Base-by-base conservation (phyloP, 306 rosid species). In the Benincasa hispida region DNA sequence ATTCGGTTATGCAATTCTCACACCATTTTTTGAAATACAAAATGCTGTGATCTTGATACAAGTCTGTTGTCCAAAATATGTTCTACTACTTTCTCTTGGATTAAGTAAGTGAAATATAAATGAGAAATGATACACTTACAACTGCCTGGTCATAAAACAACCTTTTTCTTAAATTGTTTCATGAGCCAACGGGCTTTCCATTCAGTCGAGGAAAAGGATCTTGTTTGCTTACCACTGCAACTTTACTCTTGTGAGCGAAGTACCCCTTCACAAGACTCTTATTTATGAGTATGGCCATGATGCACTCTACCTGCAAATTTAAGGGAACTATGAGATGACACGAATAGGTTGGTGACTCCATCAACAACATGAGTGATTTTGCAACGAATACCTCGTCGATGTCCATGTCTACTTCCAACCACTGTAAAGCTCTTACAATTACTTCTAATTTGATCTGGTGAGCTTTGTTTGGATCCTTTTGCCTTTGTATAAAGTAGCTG, bases 201-300 rank as follows among this genome's bases (percentile, higher is more conserved):
- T 86, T 89, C 69, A 92, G 83, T 82, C 82, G 89, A 12, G 99
- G 99, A 87, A 94, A 94, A 79, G 98, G 98, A 66, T 94, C 97
- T 79, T 87, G 92, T 89, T 92, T 92, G 92, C 98, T 95, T 80
- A 95, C 85, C 79, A 90, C 99, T 53, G 86, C 96, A 32, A 95
- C 97, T 85, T 90, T 90, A 86, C 99, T 92, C 87, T 92, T 95
- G 87, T 95, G 99, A 55, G 97, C 96, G 62, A 94, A 94, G 83
- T 94, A 94, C 57, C 99, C 99, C 79, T 89, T 94, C 55, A 94
- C 83, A 0, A 90, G 97, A 87, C 89, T 89, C 84, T 92, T 89
- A 75, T 79, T 84, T 82, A 95, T 92, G 79, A 95, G 79, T 62
- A 95, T 92, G 78, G 96, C 93, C 91, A 92, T 84, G 76, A 95